phyloP scores from a whole-genome alignment of 495 filamentous ascomycete genomes.

The Schizothecium vesticola region DNA sequence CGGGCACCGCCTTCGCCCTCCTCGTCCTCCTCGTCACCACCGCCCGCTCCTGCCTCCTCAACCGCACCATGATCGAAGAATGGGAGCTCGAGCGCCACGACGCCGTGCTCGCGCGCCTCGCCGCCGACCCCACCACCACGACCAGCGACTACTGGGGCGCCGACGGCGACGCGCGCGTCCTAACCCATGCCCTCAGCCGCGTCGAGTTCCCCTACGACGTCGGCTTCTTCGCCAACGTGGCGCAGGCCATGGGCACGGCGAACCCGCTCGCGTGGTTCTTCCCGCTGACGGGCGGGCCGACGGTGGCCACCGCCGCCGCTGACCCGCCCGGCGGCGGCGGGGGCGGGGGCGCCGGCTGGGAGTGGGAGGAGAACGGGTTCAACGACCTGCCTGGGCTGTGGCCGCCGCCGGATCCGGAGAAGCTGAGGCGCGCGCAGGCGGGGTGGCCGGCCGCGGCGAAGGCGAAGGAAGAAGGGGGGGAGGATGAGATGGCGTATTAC shows the following conservation, averaged over 20 bases:
- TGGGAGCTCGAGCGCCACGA: slow-evolving; percentile 92
- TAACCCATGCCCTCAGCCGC: slow-evolving; percentile 55
- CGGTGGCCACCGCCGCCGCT: slow-evolving; percentile 13
- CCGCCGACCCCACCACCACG: slow-evolving; percentile 8
- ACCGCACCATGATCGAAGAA: slow-evolving; percentile 77
- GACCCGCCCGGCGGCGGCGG: slow-evolving; percentile 5
- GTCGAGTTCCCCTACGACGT: slow-evolving; percentile 96
- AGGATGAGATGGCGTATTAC: slow-evolving; percentile 1
- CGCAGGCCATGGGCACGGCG: slow-evolving; percentile 78
- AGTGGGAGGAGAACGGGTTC: slow-evolving; percentile 80
- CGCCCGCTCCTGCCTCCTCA: slow-evolving; percentile 36
- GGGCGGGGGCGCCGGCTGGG: slow-evolving; percentile 43
- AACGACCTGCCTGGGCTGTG: slow-evolving; percentile 65
- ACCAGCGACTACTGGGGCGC: slow-evolving; percentile 47
- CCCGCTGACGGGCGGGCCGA: slow-evolving; percentile 40
- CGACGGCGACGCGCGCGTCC: slow-evolving; percentile 17
- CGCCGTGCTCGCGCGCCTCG: slow-evolving; percentile 58
- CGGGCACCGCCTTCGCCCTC: slow-evolving; percentile 59
- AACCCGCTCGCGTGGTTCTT: slow-evolving; percentile 69
- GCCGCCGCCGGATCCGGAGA: slow-evolving; percentile 90
- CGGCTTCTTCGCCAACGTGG: slow-evolving; percentile 79
- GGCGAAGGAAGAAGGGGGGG: background rate
- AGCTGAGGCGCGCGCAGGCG: slow-evolving; percentile 47
- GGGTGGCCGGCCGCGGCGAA: slow-evolving; percentile 26
- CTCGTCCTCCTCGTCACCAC: slow-evolving; percentile 55